Percentiles rank a stretch among this genome's conserved stretches.
Evolutionary conservation across 805 yeast genomes (phyloP).

Genomic region (Soucietia sequanensis): DNA sequence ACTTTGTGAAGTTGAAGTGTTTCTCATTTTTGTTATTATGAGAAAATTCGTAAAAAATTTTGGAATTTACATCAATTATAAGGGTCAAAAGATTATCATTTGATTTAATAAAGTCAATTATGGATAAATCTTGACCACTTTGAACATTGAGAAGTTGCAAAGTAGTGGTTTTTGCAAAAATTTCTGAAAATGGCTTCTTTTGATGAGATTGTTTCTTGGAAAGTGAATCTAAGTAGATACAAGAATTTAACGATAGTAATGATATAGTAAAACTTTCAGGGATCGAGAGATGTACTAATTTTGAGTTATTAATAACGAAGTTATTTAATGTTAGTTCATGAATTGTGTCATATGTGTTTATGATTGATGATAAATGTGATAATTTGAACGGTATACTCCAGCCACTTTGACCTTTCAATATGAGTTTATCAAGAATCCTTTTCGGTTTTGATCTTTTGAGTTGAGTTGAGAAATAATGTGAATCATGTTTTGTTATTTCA

Average conservation of each 20-base stretch:
- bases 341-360: conserved; percentile 38
- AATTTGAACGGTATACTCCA: conserved; percentile 52
- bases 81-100: conserved; percentile 35
- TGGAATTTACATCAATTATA: conserved; percentile 49
- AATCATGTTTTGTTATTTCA: conserved; percentile 15
- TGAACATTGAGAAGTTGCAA: conserved; percentile 39
- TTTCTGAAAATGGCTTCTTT: conserved; percentile 16
- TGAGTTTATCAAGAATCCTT: conserved; percentile 31
- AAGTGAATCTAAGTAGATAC: conserved; percentile 17
- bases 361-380: conserved; percentile 45
- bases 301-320: conserved; percentile 46
- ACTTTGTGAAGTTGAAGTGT: conserved; percentile 30
- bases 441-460: conserved; percentile 10
- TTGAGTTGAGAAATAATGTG: conserved; percentile 16
- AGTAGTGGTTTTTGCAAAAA: conserved; percentile 40
- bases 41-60: conserved; percentile 33
- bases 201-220: conserved; percentile 8
- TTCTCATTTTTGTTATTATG: conserved; percentile 12
- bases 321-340: conserved; percentile 44
- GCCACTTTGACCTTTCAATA: conserved; percentile 43
- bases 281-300: conserved; percentile 19
- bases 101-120: conserved; percentile 45
- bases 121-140: conserved; percentile 46
- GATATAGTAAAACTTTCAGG: conserved; percentile 19
- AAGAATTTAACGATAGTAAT: conserved; percentile 16